Percentiles rank a stretch among this genome's conserved stretches.
phyloP scores from a whole-genome alignment of 306 rosid species.

The Nissolia schottii region DNA sequence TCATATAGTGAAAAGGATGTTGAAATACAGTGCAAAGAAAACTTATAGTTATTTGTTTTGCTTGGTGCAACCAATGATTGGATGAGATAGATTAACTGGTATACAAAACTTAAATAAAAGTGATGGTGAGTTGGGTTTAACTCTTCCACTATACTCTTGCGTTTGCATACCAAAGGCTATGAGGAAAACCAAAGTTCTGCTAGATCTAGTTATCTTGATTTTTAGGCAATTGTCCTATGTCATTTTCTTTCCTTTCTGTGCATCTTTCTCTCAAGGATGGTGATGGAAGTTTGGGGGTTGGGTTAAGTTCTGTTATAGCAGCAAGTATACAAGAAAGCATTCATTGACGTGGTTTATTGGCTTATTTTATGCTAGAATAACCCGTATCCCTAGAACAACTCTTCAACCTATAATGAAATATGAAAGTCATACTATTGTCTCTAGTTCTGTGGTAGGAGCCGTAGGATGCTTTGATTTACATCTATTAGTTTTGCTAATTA shows the following conservation, averaged over 20 bases:
- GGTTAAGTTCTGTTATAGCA: neutral
- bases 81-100: neutral
- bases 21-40: slow-evolving; percentile 1
- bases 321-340: neutral
- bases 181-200: neutral
- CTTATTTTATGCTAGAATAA: neutral
- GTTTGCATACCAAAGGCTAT: neutral
- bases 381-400: neutral
- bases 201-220: neutral
- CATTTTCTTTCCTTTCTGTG: neutral
- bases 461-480: neutral
- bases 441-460: neutral
- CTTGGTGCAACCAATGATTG: neutral
- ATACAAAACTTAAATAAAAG: neutral
- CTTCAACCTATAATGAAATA: neutral
- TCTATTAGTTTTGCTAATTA: neutral
- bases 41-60: neutral
- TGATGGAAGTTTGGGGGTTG: neutral
- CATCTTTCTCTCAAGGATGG: slow-evolving; percentile 7
- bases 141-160: neutral
- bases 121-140: slow-evolving; percentile 5
- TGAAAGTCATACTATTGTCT: neutral
- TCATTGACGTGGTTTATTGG: neutral
- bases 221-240: neutral
- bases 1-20: neutral